A percentile compares a stretch with the other conserved stretches of the same genome.
Evolutionary conservation across 805 yeast species (phyloP).

Genomic region (Ascoidea rubescens): DNA sequence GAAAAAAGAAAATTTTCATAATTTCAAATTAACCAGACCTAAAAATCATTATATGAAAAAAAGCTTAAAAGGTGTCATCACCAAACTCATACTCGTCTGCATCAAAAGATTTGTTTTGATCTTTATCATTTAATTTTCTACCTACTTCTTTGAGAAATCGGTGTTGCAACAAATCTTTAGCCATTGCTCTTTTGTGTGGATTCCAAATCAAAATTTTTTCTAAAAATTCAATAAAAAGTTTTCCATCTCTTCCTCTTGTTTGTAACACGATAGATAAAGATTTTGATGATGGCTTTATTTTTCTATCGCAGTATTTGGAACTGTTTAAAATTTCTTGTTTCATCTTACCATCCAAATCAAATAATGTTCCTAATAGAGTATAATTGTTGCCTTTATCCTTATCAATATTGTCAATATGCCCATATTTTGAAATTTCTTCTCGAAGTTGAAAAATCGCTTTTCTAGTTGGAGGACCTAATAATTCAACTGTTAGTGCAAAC

Average conservation of each 20-base stretch:
- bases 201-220: conserved; percentile 24
- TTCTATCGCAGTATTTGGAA: conserved; percentile 12
- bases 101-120: no score
- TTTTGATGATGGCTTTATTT: not conserved
- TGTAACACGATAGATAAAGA: not conserved
- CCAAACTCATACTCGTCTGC: no score
- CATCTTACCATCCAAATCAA: conserved; percentile 18
- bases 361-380: conserved; percentile 24
- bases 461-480: conserved; percentile 71
- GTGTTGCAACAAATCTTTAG: conserved; percentile 38
- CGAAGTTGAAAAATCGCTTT: conserved; percentile 25
- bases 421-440: conserved; percentile 20
- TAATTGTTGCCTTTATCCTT: conserved; percentile 12
- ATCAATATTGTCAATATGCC: conserved; percentile 18
- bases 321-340: conserved; percentile 10
- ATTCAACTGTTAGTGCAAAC: conserved; percentile 53
- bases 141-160: conserved; percentile 24
- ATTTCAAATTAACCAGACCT: no score
- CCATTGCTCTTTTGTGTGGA: conserved; percentile 41
- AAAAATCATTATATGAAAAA: no score
- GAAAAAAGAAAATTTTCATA: no score
- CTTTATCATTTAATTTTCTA: no score
- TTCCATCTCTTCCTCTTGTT: conserved; percentile 3
- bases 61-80: no score
- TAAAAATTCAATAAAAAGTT: conserved; percentile 16